Conservation (phyloP, 2,329 filamentous ascomycete species). For the Hypoxylon sp. region DNA sequence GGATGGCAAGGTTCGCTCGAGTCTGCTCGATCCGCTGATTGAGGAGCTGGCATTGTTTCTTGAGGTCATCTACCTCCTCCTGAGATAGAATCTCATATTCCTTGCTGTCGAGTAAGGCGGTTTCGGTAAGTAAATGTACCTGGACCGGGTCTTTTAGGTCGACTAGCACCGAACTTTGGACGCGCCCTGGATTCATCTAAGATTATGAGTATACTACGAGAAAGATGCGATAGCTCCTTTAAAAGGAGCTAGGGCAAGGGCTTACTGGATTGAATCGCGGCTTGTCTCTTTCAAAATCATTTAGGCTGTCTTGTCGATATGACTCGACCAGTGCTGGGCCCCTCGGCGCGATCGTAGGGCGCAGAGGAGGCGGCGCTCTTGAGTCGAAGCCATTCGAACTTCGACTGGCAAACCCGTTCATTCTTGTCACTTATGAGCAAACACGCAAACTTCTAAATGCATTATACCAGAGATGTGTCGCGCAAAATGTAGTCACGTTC, state of each 20-base stretch:
- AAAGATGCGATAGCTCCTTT: neutral
- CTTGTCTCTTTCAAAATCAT: conserved; percentile 68
- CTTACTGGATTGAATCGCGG: conserved; percentile 72
- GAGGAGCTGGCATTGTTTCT: conserved; percentile 84
- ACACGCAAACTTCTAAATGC: conserved; percentile 42
- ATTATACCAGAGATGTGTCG: conserved; percentile 45
- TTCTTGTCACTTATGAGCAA: conserved; percentile 48
- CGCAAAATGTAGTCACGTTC: conserved; percentile 11
- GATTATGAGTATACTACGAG: conserved; percentile 32
- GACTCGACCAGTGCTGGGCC: conserved; percentile 70
- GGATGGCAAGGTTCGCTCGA: conserved; percentile 85
- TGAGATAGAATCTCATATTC: conserved; percentile 88
- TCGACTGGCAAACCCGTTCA: conserved; percentile 49
- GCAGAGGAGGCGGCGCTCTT: conserved; percentile 42
- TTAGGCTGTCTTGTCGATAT: conserved; percentile 70
- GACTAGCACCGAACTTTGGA: conserved; percentile 70
- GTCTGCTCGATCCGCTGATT: conserved; percentile 84
- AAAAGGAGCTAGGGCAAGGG: conserved; percentile 16
- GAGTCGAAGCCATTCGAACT: conserved; percentile 49
- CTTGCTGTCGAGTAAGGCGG: conserved; percentile 89
- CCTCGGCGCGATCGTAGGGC: conserved; percentile 57
- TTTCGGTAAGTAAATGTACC: conserved; percentile 93
- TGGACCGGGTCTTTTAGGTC: conserved; percentile 81
- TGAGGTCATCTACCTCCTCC: conserved; percentile 91
- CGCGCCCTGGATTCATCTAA: conserved; percentile 66